A percentile compares a stretch with the other conserved stretches of the same genome.
Conservation (phyloP, 345 rosid species). For the Populus deltoides region DNA sequence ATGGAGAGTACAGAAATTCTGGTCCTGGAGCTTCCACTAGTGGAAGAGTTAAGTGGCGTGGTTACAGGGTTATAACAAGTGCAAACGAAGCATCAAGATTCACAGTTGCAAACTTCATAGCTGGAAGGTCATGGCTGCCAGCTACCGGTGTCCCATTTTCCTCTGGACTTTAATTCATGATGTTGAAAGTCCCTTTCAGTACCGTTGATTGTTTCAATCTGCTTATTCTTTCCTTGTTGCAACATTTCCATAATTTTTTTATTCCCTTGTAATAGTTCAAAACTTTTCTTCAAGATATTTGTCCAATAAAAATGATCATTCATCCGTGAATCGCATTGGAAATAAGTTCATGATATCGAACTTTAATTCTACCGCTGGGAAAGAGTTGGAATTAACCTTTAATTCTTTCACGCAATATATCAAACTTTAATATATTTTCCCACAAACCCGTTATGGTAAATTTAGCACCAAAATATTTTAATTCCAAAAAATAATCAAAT, state of each 20-base stretch:
- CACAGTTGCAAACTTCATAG: conserved; percentile 63
- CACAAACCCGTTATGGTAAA: too few relatives aligned
- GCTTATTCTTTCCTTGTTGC: not conserved
- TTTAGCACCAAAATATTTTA: too few relatives aligned
- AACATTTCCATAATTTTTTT: not conserved
- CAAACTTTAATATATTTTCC: too few relatives aligned
- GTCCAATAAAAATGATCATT: not conserved
- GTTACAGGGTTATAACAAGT: conserved; percentile 60
- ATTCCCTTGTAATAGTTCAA: not conserved
- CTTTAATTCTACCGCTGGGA: too few relatives aligned
- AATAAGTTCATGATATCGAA: too few relatives aligned
- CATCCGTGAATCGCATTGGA: too few relatives aligned
- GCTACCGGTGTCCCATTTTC: conserved; percentile 65
- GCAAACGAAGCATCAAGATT: conserved; percentile 60
- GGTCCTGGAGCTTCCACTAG: conserved; percentile 66
- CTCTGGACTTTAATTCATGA: conserved; percentile 45
- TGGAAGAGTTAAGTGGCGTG: conserved; percentile 67
- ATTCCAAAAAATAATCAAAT: too few relatives aligned
- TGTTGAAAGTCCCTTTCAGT: not conserved
- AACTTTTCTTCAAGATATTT: not conserved
- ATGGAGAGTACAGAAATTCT: conserved; percentile 67
- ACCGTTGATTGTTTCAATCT: not conserved
- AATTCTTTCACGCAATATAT: too few relatives aligned
- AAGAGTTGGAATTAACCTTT: too few relatives aligned
- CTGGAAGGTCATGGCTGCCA: conserved; percentile 75